These are phyloP conservation scores for Podospora didyma DNA, from an alignment of 495 filamentous ascomycete genomes.

Conservation along the genomic window DNA sequence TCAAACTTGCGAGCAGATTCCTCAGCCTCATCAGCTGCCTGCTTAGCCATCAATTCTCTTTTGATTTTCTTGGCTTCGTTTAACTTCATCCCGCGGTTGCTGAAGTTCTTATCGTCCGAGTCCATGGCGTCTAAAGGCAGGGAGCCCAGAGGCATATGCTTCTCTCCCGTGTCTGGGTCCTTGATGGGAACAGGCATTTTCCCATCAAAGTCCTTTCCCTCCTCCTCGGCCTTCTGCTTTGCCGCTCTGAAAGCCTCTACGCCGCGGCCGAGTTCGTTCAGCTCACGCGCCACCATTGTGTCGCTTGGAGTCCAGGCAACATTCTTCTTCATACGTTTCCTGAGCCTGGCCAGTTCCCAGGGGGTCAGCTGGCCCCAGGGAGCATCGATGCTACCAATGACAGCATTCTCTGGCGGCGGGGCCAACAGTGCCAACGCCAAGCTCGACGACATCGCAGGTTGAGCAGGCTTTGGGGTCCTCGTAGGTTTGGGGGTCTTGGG, in stretches of 20 bases:
- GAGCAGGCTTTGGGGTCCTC: constrained; percentile 41
- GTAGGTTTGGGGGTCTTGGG: constrained; percentile 32
- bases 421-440: constrained; percentile 71
- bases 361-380: constrained; percentile 90
- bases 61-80: constrained; percentile 93
- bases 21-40: constrained; percentile 65
- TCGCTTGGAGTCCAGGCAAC: constrained; percentile 91
- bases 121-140: constrained; percentile 46
- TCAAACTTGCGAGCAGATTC: constrained; percentile 55
- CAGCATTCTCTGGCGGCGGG: constrained; percentile 73
- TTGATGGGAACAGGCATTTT: constrained; percentile 40
- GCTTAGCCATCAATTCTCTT: constrained; percentile 64
- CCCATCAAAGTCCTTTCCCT: constrained; percentile 59
- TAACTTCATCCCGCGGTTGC: constrained; percentile 84
- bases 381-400: constrained; percentile 67
- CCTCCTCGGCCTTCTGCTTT: constrained; percentile 62
- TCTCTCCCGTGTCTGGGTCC: constrained; percentile 43
- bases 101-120: constrained; percentile 54
- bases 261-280: constrained; percentile 73
- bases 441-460: constrained; percentile 67
- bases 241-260: constrained; percentile 67
- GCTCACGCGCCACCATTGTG: constrained; percentile 91
- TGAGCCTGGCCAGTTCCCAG: constrained; percentile 84
- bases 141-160: constrained; percentile 45
- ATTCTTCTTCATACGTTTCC: constrained; percentile 99